Percentiles rank a stretch among this genome's conserved stretches.
Evolutionary conservation across 2,329 filamentous ascomycete species (phyloP).

Genomic region (Colletotrichum horii): DNA sequence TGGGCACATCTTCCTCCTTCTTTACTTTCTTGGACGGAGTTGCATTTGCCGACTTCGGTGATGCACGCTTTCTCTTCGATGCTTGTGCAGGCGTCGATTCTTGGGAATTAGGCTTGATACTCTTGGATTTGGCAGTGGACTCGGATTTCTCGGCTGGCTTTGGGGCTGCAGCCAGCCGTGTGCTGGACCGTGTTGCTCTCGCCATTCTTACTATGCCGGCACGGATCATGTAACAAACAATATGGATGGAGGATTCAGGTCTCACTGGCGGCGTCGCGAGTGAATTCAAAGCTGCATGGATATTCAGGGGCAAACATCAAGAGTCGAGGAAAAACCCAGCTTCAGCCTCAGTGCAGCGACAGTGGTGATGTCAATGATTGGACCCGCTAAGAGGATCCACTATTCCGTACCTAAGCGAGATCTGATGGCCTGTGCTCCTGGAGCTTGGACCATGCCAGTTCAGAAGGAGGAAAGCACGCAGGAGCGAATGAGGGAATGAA

Average conservation of each 20-base stretch:
- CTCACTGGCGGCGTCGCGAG: not conserved
- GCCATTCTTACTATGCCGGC: not conserved
- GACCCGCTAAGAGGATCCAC: not conserved
- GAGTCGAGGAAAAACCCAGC: not conserved
- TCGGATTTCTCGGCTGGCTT: not conserved
- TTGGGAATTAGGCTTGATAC: no score
- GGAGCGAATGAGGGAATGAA: not conserved
- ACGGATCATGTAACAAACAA: not conserved
- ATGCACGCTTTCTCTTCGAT: slow-evolving; percentile 13
- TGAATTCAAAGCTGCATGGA: not conserved
- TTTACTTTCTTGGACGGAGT: slow-evolving; percentile 20
- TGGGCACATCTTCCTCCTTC: slow-evolving; percentile 15
- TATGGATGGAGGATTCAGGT: not conserved
- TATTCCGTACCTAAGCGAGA: not conserved
- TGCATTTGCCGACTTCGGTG: not conserved
- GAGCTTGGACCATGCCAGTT: not conserved
- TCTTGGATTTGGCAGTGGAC: not conserved
- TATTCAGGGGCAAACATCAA: not conserved
- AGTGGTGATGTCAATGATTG: slow-evolving; percentile 23
- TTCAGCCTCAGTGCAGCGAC: not conserved
- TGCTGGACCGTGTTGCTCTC: slow-evolving; percentile 21
- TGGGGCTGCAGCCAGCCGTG: slow-evolving; percentile 5
- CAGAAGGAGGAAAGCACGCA: not conserved
- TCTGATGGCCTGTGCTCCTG: not conserved
- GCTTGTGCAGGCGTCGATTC: not conserved